Base-by-base conservation (phyloP, 2,329 filamentous ascomycete species). In the Fusarium guadeloupense region DNA sequence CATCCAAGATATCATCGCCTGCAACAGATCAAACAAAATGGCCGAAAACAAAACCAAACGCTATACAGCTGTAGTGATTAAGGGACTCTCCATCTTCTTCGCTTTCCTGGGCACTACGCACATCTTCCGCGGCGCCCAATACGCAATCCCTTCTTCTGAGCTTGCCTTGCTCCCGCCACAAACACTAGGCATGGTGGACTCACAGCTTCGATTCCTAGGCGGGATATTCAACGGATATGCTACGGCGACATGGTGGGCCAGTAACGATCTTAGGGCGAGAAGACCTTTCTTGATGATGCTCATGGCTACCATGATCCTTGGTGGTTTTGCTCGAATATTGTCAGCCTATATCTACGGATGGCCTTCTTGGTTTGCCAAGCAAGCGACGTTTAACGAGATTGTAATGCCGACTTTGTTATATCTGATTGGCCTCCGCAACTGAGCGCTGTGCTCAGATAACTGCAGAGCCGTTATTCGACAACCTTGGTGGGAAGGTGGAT, bases 201-300 rank as follows among this genome's bases (percentile, higher is more conserved):
- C 48, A 1, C 48, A 52, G 9, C 19, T 38, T 0, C 42, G 42
- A 0, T 52, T 52, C 5, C 48, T 52, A 0, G 42, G 48, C 2
- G 48, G 12, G 3, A 6, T 26, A 5, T 37, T 38, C 3, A 19
- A 38, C 20, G 48, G 33, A 4, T 48, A 25, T 6, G 33, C 42
- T 9, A 26, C 48, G 6, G 13, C 16, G 1, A 14, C 47, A 14
- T 31, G n/a, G 6, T 52, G 48, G 48, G 10, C 48, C 0, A 26
- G 42, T 3, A 30, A 21, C 4, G 20, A 52, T 7, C 47, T 52
- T 14, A 10, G 3, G 0, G 16, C 19, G 5, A 52, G 25, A 16
- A 31, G 39, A 1, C 3, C 23, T 6, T 16, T 3, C 0, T 16
- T 52, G 16, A 48, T 26, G 3, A 16, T 47, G 6, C 33, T 52